phyloP scores from a whole-genome alignment of 225 moss, liverwort and hornwort genomes.

The Polytrichum formosum region DNA sequence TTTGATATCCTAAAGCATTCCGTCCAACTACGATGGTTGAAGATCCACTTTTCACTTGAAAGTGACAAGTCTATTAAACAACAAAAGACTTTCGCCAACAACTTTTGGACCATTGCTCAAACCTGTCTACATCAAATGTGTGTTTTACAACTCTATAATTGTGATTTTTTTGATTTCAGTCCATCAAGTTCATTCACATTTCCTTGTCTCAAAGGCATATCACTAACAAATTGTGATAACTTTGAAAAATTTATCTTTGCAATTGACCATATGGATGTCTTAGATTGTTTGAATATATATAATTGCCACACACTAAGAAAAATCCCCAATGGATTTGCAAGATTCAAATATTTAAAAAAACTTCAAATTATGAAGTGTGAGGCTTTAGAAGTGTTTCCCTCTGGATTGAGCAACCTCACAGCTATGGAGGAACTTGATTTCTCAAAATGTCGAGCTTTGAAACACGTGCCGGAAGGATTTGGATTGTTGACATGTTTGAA shows the following conservation, averaged over 20 bases:
- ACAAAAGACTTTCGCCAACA: not conserved
- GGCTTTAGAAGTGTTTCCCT: too few relatives aligned
- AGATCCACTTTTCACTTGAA: not conserved
- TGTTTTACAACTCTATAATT: not conserved
- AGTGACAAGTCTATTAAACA: not conserved
- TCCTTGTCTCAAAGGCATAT: not conserved
- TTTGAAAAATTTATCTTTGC: not conserved
- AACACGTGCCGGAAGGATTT: too few relatives aligned
- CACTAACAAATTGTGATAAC: not conserved
- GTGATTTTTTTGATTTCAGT: not conserved
- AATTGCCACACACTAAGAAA: too few relatives aligned
- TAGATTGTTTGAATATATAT: too few relatives aligned
- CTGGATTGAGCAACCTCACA: too few relatives aligned
- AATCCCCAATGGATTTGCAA: too few relatives aligned
- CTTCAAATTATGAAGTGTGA: too few relatives aligned
- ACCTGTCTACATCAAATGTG: fast-evolving
- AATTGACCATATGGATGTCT: too few relatives aligned
- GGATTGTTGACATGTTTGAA: too few relatives aligned
- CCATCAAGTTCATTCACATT: not conserved
- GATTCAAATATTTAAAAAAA: too few relatives aligned
- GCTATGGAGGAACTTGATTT: too few relatives aligned
- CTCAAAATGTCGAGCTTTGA: too few relatives aligned
- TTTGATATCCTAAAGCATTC: not conserved
- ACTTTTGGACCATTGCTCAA: not conserved
- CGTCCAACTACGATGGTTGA: not conserved